Conservation (phyloP, 148 eudicot species). For the Cornus kousa region DNA sequence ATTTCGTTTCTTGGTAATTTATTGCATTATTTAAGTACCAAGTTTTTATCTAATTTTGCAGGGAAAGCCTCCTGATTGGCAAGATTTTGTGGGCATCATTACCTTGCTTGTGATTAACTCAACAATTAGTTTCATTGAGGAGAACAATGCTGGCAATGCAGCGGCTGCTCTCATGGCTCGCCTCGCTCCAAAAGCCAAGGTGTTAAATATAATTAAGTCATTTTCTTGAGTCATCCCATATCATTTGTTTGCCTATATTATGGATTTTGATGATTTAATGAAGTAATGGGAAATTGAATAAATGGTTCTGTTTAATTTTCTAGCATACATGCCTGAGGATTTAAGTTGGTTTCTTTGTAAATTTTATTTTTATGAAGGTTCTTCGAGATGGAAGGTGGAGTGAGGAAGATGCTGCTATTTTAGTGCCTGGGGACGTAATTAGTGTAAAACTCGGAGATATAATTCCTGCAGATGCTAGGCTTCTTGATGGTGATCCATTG, state of each 20-base stretch:
- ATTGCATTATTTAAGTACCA: neutral
- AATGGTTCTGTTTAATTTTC: neutral
- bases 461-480: slow-evolving; percentile 95
- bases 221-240: neutral
- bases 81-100: slow-evolving; percentile 98
- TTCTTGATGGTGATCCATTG: slow-evolving; percentile 94
- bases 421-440: slow-evolving; percentile 92
- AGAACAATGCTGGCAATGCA: slow-evolving; percentile 98
- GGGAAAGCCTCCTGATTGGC: slow-evolving; percentile 99
- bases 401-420: slow-evolving; percentile 84
- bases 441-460: slow-evolving; percentile 96
- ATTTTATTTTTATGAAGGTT: slow-evolving; percentile 38
- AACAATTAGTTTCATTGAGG: slow-evolving; percentile 95
- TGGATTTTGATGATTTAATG: slow-evolving; percentile 1
- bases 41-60: slow-evolving; percentile 24
- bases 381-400: slow-evolving; percentile 90
- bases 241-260: neutral
- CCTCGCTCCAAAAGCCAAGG: slow-evolving; percentile 99
- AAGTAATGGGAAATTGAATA: neutral
- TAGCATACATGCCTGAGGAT: slow-evolving; percentile 1
- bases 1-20: neutral
- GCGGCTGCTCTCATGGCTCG: slow-evolving; percentile 99
- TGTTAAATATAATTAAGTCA: slow-evolving; percentile 18
- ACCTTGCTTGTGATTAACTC: slow-evolving; percentile 90
- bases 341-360: neutral